phyloP scores from a whole-genome alignment of 768 basidiomycete genomes.

The Rhizopogon roseolus region DNA sequence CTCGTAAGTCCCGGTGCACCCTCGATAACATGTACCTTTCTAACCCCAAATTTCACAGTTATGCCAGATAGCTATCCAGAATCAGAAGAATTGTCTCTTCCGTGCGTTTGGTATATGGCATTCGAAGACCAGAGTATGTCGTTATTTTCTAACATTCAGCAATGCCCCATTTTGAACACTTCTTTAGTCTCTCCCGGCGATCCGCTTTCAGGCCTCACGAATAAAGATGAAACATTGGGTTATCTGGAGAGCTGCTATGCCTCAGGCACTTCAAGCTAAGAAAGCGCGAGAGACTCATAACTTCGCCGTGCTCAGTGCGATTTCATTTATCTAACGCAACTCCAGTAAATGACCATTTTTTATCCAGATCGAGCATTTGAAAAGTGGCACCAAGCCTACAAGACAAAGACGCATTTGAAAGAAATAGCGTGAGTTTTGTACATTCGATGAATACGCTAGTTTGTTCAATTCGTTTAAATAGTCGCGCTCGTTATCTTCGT shows the following conservation, averaged over 20 bases:
- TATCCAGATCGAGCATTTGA: conserved; percentile 46
- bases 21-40: neutral
- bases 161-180: conserved; percentile 6
- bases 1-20: conserved; percentile 39
- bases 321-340: conserved; percentile 5
- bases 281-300: conserved; percentile 61
- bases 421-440: conserved; percentile 70
- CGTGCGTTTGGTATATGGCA: conserved; percentile 74
- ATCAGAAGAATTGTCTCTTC: conserved; percentile 55
- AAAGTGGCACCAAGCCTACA: conserved; percentile 66
- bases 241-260: conserved; percentile 66
- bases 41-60: conserved; percentile 6
- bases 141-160: neutral
- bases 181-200: conserved; percentile 70
- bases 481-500: conserved; percentile 79
- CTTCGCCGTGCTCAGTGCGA: conserved; percentile 53
- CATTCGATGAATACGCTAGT: conserved; percentile 6
- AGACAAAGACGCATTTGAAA: conserved; percentile 68
- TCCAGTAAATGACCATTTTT: neutral
- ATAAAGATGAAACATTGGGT: conserved; percentile 59
- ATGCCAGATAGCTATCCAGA: conserved; percentile 52
- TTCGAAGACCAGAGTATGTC: conserved; percentile 60
- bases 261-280: conserved; percentile 60
- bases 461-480: conserved; percentile 22
- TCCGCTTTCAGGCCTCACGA: conserved; percentile 65